Evolutionary conservation across 202 grass and related monocot genomes (phyloP).

Genomic region (Panicum hallii): DNA sequence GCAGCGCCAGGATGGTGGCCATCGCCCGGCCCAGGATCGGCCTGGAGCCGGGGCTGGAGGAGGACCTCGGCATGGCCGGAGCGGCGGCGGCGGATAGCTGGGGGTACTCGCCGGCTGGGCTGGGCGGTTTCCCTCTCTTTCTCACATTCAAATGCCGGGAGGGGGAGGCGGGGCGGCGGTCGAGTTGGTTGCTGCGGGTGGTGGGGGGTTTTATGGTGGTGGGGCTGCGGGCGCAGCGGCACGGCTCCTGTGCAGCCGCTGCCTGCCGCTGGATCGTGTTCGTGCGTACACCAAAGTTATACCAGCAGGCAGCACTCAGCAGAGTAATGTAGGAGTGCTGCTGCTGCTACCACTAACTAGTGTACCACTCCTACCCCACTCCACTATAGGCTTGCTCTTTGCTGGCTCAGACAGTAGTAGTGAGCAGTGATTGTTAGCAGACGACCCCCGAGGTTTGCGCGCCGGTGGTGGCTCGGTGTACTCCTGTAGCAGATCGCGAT

Average conservation of each 20-base stretch:
- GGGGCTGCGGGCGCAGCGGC: conserved; percentile 38
- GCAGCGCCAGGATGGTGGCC: conserved; percentile 58
- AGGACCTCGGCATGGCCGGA: conserved; percentile 56
- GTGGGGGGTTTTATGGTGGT: conserved; percentile 44
- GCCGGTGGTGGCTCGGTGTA: background rate
- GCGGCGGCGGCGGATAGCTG: background rate
- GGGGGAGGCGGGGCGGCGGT: background rate
- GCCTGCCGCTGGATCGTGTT: conserved; percentile 21
- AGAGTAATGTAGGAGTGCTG: too few species aligned
- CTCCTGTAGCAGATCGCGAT: background rate
- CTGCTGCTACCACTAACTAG: too few species aligned
- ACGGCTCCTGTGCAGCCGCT: conserved; percentile 23
- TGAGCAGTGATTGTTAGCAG: background rate
- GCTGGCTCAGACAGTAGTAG: background rate
- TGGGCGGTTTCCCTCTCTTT: conserved; percentile 68
- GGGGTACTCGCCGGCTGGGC: background rate
- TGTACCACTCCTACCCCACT: background rate
- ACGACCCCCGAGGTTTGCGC: background rate
- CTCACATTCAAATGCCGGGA: conserved; percentile 61
- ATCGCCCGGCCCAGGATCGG: conserved; percentile 70
- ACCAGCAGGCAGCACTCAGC: background rate
- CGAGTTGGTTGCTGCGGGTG: conserved; percentile 15
- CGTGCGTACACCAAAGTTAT: conserved; percentile 9
- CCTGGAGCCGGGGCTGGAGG: conserved; percentile 20
- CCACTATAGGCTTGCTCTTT: background rate